Base-by-base conservation (phyloP, 805 yeast genomes). In the baker's yeast (Saccharomyces cerevisiae) region DNA sequence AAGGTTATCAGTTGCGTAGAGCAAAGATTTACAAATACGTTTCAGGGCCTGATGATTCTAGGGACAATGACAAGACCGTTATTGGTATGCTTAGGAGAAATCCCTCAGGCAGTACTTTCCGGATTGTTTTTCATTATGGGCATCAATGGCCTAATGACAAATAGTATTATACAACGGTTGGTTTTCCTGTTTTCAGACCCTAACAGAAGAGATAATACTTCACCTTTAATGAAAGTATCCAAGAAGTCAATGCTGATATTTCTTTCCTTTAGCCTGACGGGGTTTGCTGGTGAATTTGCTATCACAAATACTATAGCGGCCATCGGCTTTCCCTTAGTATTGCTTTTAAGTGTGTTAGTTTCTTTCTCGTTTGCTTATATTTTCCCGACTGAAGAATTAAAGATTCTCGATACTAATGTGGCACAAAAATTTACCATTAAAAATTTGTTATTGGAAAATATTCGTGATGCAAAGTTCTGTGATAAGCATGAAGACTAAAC, bases 41-140 rank as follows among this genome's bases (percentile, higher is more conserved):
- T 78, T 0, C 99, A 92, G 65, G 99, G 99, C 0, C 70, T 88
- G 11, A 66, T 92, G 68, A 87, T 89, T 8, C 71, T 92, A 55
- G 94, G 87, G 0, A 83, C 90, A 73, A 94, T 92, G 98, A 73
- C 92, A 1, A 77, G 96, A 14, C 99, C 99, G 0, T 77, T 92
- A 32, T 74, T 92, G 55, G 76, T 83, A 0, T 92, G 94, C 8
- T 72, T 94, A 30, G 92, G 91, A 0, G 73, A 82, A 30, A 86
- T 92, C 28, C 99, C 99, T 0, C 97, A 92, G 66, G 94, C 95
- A 6, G 96, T 92, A 0, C 73, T 92, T 21, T 87, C 97, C 0
- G 99, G 99, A 0, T 74, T 94, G 49, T 92, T 94, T 67, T 91
- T 90, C 76, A 82, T 89, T 57, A 92, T 92, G 98, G 97, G 96